Conservation (phyloP, 805 yeast species). For the Dipodascus albidus region DNA sequence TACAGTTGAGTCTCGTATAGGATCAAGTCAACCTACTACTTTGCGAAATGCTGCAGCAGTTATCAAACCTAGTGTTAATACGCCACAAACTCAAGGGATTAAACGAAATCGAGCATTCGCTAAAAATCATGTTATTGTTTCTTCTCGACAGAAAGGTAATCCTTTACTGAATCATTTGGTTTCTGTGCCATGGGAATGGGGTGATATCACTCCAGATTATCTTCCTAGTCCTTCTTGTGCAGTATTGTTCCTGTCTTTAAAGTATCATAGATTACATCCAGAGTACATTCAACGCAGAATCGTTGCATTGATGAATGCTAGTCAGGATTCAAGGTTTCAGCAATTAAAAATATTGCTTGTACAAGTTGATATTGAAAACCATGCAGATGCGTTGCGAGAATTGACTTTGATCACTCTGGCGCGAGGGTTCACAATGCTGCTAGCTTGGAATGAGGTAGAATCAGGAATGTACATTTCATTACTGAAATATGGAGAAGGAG, state of each 20-base stretch:
- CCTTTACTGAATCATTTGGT: conserved; percentile 19
- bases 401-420: conserved; percentile 24
- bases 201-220: conserved; percentile 27
- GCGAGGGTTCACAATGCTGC: conserved; percentile 24
- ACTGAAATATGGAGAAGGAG: conserved; percentile 22
- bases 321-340: conserved; percentile 5
- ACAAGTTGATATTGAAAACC: conserved; percentile 30
- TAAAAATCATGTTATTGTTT: conserved; percentile 9
- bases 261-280: conserved; percentile 29
- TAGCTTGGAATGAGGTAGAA: conserved; percentile 28
- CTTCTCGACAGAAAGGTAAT: conserved; percentile 20
- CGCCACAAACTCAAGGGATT: not conserved
- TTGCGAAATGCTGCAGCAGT: not conserved
- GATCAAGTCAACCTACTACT: not conserved
- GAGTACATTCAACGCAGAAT: conserved; percentile 31
- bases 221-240: conserved; percentile 25
- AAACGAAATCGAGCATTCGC: conserved; percentile 7
- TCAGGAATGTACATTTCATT: conserved; percentile 28
- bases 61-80: not conserved
- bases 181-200: conserved; percentile 15
- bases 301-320: conserved; percentile 22
- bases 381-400: conserved; percentile 23
- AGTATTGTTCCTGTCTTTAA: conserved; percentile 25
- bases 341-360: conserved; percentile 22
- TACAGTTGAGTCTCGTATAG: too few relatives aligned